These are phyloP conservation scores for Candida tetrigidarum DNA, from an alignment of 1,139 yeast genomes.

Conservation along the genomic window DNA sequence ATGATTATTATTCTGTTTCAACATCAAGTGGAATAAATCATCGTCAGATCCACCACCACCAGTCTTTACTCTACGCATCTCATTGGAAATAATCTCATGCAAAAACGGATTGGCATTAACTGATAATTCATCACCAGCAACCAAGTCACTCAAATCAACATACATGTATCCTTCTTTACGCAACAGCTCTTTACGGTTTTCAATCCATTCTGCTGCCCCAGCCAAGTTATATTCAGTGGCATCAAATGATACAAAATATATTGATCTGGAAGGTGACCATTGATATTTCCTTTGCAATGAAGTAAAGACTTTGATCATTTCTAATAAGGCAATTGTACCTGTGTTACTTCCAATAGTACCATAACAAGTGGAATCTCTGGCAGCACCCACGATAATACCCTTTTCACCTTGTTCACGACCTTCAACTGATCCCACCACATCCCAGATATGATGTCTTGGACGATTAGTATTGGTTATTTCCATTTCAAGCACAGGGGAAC, in stretches of 20 bases:
- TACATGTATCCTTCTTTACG: slow-evolving; percentile 69
- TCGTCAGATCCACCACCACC: slow-evolving; percentile 16
- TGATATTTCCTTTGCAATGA: slow-evolving; percentile 63
- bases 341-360: slow-evolving; percentile 79
- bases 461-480: slow-evolving; percentile 53
- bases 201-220: slow-evolving; percentile 84
- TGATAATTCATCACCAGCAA: slow-evolving; percentile 63
- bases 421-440: slow-evolving; percentile 73
- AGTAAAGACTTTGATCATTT: slow-evolving; percentile 73
- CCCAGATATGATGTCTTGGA: slow-evolving; percentile 75
- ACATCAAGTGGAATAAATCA: slow-evolving; percentile 27
- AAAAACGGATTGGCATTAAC: slow-evolving; percentile 73
- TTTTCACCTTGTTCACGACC: slow-evolving; percentile 83
- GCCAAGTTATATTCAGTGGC: slow-evolving; percentile 83
- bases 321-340: slow-evolving; percentile 76
- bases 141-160: slow-evolving; percentile 76
- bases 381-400: slow-evolving; percentile 81
- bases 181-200: slow-evolving; percentile 55
- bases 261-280: slow-evolving; percentile 86
- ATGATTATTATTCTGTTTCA: slow-evolving; percentile 27
- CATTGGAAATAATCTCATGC: slow-evolving; percentile 44
- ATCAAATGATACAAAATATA: slow-evolving; percentile 86
- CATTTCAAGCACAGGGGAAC: slow-evolving; percentile 33
- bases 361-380: slow-evolving; percentile 76
- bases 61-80: slow-evolving; percentile 39